A percentile compares a stretch with the other conserved stretches of the same genome.
Evolutionary conservation across 1,284 basidiomycete genomes (phyloP).

Genomic region (Cronartium quercuum): DNA sequence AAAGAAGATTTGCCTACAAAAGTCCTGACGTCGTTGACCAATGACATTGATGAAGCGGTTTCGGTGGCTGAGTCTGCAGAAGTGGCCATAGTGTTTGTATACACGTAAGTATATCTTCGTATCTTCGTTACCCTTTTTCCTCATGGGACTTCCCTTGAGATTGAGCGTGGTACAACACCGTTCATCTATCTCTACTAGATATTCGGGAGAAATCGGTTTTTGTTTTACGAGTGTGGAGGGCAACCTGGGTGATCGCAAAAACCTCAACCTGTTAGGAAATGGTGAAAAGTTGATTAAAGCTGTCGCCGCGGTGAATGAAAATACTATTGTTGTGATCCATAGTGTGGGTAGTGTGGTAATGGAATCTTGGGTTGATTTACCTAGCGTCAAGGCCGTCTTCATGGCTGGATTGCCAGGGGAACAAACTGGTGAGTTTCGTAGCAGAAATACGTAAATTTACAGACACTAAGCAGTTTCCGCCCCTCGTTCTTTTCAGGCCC

Average conservation of each 20-base stretch:
- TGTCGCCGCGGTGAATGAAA: conserved; percentile 45
- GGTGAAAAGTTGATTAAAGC: conserved; percentile 42
- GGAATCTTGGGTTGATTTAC: conserved; percentile 39
- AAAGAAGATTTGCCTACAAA: background rate
- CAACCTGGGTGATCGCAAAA: conserved; percentile 38
- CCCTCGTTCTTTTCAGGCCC: conserved; percentile 43
- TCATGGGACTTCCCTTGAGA: no score
- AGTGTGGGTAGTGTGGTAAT: conserved; percentile 44
- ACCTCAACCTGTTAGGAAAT: conserved; percentile 30
- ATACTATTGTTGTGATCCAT: conserved; percentile 48
- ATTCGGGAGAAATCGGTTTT: background rate
- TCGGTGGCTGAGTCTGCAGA: conserved; percentile 41
- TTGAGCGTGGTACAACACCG: no score
- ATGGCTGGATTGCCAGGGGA: conserved; percentile 22
- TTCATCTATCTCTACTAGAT: background rate
- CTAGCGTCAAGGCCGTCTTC: conserved; percentile 34
- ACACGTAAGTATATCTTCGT: conserved; percentile 32
- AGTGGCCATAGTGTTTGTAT: conserved; percentile 16
- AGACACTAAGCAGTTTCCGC: conserved; percentile 24
- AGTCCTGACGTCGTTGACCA: background rate
- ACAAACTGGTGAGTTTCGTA: conserved; percentile 16
- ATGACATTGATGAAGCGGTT: conserved; percentile 42
- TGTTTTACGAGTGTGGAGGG: background rate
- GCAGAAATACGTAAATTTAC: conserved; percentile 34
- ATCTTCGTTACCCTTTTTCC: background rate